Base-by-base conservation (phyloP, 805 yeast species). In the Pichia paraexigua region DNA sequence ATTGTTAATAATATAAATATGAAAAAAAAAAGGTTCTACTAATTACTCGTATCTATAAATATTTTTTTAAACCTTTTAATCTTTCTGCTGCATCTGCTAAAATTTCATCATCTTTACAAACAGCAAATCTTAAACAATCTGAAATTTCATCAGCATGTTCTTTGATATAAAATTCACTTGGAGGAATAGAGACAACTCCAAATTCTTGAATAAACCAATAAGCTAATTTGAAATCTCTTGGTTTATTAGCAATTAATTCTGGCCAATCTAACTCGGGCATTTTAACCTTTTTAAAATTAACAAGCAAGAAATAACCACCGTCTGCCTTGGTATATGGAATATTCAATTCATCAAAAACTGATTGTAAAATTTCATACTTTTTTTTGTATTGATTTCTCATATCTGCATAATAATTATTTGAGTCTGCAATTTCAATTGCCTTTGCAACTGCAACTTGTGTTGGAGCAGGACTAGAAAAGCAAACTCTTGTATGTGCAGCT, bases 171-270 rank as follows among this genome's bases (percentile, higher is more conserved):
- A 94, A 94, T 68, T 92, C 98, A n/a, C 96, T 85, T 28, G 98
- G 98, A 12, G 99, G 99, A 57, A 94, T 94, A 5, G 96, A 85
- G 21, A 94, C 98, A 41, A 94, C 95, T 12, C 99, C 99, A 52
- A 92, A 67, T 64, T 90, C 96, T 64, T 81, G 83, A 62, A 90
- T 89, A 53, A 94, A 75, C 97, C 98, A 94, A 70, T 87, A 88
- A 0, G 96, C 95, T 56, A 84, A 75, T 64, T 80, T 81, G 75
- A 90, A 94, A 71, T 94, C 99, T 56, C 82, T 82, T 17, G 96
- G 92, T 56, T 86, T 80, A 37, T 67, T 67, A 48, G 71, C 63
- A 54, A 94, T 76, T 18, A 83, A 90, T 17, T 71, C 80, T 1
- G 97, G 97, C 55, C 55, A 56, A 9, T 52, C 57, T 65, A 76